Conservation (phyloP, 805 yeast genomes). For the Candida ortonii region DNA sequence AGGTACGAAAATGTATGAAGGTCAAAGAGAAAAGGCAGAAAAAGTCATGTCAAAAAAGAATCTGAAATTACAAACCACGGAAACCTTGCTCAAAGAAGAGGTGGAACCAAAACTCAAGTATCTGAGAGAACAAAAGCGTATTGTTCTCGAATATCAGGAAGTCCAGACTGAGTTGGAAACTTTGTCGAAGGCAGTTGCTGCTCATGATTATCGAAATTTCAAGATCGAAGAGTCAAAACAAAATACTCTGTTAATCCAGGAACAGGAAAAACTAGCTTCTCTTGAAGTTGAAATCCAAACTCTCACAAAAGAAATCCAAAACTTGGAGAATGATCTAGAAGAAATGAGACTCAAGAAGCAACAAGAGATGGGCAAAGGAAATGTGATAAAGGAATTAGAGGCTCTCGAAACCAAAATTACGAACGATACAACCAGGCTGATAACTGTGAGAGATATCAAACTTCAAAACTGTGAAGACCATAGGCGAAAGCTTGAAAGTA, state of each 20-base stretch:
- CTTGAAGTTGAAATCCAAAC: slow-evolving; percentile 44
- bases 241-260: slow-evolving; percentile 40
- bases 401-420: slow-evolving; percentile 50
- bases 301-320: slow-evolving; percentile 52
- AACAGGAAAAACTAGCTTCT: slow-evolving; percentile 38
- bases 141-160: slow-evolving; percentile 82
- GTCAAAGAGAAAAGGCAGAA: slow-evolving; percentile 86
- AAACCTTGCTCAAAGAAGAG: slow-evolving; percentile 72
- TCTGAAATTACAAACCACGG: slow-evolving; percentile 74
- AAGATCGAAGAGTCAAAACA: slow-evolving; percentile 42
- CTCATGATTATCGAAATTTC: slow-evolving; percentile 61
- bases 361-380: slow-evolving; percentile 58
- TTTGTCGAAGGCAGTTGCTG: slow-evolving; percentile 66
- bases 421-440: slow-evolving; percentile 64
- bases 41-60: slow-evolving; percentile 91
- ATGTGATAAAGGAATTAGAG: slow-evolving; percentile 59
- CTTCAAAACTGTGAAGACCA: slow-evolving; percentile 59
- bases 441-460: slow-evolving; percentile 60
- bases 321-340: slow-evolving; percentile 59
- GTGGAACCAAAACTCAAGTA: slow-evolving; percentile 89
- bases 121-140: slow-evolving; percentile 75
- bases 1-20: slow-evolving; percentile 94
- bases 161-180: slow-evolving; percentile 78
- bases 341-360: slow-evolving; percentile 52
- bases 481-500: slow-evolving; percentile 31